Evolutionary conservation across 305 asterid genomes (phyloP).

Genomic region (Fraxinus velutina): DNA sequence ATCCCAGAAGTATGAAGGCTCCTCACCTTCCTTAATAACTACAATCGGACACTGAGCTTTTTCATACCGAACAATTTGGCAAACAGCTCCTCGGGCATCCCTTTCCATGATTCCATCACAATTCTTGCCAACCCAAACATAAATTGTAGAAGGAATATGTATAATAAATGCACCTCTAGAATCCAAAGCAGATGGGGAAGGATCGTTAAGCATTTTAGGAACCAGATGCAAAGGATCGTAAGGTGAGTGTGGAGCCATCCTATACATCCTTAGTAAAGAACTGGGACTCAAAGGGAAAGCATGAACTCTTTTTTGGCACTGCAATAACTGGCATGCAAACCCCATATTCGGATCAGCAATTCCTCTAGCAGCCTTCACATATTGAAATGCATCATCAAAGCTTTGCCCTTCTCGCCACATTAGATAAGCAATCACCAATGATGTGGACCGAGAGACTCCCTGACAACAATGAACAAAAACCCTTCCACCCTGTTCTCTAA

Average conservation of each 20-base stretch:
- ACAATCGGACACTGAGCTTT: conserved; percentile 55
- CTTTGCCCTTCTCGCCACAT: conserved; percentile 85
- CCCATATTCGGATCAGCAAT: conserved; percentile 91
- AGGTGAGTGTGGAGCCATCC: conserved; percentile 89
- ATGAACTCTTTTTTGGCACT: conserved; percentile 86
- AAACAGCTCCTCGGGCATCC: conserved; percentile 64
- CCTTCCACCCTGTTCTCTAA: conserved; percentile 43
- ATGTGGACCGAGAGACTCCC: conserved; percentile 90
- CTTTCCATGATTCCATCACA: conserved; percentile 61
- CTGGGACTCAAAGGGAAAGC: conserved; percentile 83
- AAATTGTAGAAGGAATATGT: conserved; percentile 69
- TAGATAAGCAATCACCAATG: conserved; percentile 90
- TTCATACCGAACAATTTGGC: conserved; percentile 75
- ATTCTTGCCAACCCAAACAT: conserved; percentile 70
- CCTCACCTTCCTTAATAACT: conserved; percentile 63
- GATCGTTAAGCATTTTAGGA: conserved; percentile 67
- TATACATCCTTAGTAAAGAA: conserved; percentile 69
- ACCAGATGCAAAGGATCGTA: conserved; percentile 93
- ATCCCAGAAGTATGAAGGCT: conserved; percentile 67
- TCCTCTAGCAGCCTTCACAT: conserved; percentile 76
- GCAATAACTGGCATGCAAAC: conserved; percentile 83
- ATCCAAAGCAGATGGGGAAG: conserved; percentile 59
- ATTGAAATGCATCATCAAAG: conserved; percentile 86
- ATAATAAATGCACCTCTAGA: conserved; percentile 86
- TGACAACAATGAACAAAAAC: conserved; percentile 79